Conservation (phyloP, 768 basidiomycete species). For the Amyloporia xantha region DNA sequence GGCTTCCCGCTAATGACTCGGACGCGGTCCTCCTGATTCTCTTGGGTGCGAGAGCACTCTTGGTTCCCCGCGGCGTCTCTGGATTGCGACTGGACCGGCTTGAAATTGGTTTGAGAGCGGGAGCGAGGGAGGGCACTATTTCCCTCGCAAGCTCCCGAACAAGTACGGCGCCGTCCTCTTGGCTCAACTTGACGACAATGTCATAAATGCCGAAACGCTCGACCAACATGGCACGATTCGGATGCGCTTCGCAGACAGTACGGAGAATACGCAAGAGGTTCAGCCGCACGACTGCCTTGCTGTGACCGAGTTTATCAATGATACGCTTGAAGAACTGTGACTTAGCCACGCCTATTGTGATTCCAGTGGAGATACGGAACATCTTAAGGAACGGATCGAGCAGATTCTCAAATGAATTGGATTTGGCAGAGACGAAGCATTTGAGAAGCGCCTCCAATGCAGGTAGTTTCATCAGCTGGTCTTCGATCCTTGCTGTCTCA, state of each 20-base stretch:
- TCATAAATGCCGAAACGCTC: slow-evolving; percentile 76
- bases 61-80: slow-evolving; percentile 32
- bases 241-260: slow-evolving; percentile 84
- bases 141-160: slow-evolving; percentile 86
- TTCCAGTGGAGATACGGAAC: slow-evolving; percentile 64
- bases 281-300: slow-evolving; percentile 84
- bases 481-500: slow-evolving; percentile 90
- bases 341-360: slow-evolving; percentile 75
- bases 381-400: slow-evolving; percentile 93
- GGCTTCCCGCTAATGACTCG: slow-evolving; percentile 43
- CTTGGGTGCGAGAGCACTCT: slow-evolving; percentile 51
- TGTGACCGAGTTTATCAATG: slow-evolving; percentile 69
- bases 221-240: slow-evolving; percentile 76
- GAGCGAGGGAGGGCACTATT: slow-evolving; percentile 71
- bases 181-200: slow-evolving; percentile 74
- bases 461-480: slow-evolving; percentile 64
- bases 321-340: slow-evolving; percentile 84
- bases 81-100: slow-evolving; percentile 27
- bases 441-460: slow-evolving; percentile 63
- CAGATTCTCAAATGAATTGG: slow-evolving; percentile 87
- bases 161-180: slow-evolving; percentile 84
- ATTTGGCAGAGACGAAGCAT: slow-evolving; percentile 81
- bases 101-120: slow-evolving; percentile 54
- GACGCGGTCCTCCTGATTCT: slow-evolving; percentile 62
- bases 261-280: slow-evolving; percentile 83